These are phyloP conservation scores for Galerina marginata DNA, from an alignment of 768 basidiomycete genomes.

Conservation along the genomic window DNA sequence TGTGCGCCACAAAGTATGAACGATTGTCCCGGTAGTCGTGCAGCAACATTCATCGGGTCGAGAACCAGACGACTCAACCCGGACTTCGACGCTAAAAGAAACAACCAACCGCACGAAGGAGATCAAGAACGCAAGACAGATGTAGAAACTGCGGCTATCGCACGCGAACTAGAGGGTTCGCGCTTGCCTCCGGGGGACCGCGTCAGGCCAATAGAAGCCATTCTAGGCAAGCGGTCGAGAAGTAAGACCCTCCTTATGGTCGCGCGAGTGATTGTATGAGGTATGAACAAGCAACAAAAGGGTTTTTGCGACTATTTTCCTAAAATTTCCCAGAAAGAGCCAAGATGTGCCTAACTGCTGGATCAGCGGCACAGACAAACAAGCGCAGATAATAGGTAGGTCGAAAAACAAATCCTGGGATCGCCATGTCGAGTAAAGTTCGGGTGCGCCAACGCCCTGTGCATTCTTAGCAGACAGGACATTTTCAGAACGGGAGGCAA, in stretches of 20 bases:
- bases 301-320: conserved; percentile 7
- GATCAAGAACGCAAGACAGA: conserved; percentile 12
- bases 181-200: conserved; percentile 13
- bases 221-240: neutral
- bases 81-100: neutral
- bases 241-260: neutral
- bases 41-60: conserved; percentile 5
- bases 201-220: conserved; percentile 5
- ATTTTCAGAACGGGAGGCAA: conserved; percentile 1
- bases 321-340: neutral
- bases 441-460: too few relatives aligned
- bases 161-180: neutral
- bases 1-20: conserved; percentile 1
- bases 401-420: too few relatives aligned
- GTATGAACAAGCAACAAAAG: neutral
- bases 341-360: neutral
- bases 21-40: conserved; percentile 3
- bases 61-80: conserved; percentile 5
- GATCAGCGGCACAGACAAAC: neutral
- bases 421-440: too few relatives aligned
- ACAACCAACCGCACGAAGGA: neutral
- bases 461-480: too few relatives aligned
- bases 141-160: conserved; percentile 14
- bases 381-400: too few relatives aligned
- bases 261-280: neutral